These are phyloP conservation scores for Ascochyta fabae DNA, from an alignment of 2,329 filamentous ascomycete genomes.

Conservation along the genomic window DNA sequence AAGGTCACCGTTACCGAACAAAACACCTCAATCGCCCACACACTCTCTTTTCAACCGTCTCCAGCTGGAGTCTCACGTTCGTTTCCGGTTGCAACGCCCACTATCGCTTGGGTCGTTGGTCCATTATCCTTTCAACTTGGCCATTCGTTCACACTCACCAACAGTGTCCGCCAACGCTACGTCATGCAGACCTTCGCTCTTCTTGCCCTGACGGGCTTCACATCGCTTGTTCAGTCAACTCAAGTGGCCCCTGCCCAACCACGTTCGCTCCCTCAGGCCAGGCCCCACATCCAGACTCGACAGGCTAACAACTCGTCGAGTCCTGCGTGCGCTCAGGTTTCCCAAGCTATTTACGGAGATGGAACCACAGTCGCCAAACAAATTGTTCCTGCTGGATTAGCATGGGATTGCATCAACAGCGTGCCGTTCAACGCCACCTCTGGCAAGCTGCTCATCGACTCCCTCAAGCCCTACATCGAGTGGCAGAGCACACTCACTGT, in stretches of 20 bases:
- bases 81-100: not conserved
- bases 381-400: constrained; percentile 52
- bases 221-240: constrained; percentile 31
- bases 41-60: constrained; percentile 4
- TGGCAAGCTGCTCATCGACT: constrained; percentile 48
- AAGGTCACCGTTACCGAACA: constrained; percentile 13
- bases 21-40: not conserved
- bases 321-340: constrained; percentile 43
- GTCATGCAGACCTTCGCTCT: constrained; percentile 32
- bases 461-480: constrained; percentile 52
- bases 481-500: constrained; percentile 57
- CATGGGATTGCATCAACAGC: constrained; percentile 54
- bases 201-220: constrained; percentile 32
- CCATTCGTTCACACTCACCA: constrained; percentile 4
- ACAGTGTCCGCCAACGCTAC: constrained; percentile 5
- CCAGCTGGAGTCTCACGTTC: constrained; percentile 5
- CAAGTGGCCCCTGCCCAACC: constrained; percentile 28
- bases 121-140: constrained; percentile 3
- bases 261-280: constrained; percentile 19
- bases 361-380: constrained; percentile 17
- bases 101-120: constrained; percentile 11
- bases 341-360: constrained; percentile 36
- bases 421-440: constrained; percentile 54
- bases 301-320: constrained; percentile 33
- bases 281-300: constrained; percentile 26